phyloP scores from a whole-genome alignment of 225 moss, liverwort and hornwort genomes.

The Asterella californica region DNA sequence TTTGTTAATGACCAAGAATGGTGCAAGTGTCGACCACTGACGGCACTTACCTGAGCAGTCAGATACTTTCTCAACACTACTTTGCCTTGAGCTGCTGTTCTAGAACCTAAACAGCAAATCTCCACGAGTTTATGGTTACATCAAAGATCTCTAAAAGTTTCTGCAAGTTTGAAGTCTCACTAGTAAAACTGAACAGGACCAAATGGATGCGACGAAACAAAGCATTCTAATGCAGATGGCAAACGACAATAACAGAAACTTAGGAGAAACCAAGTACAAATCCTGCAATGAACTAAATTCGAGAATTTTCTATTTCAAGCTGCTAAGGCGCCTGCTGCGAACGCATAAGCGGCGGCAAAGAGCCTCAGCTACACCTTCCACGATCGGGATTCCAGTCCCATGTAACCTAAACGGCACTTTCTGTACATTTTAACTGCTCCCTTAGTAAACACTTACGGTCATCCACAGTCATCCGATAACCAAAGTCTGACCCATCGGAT shows the following conservation, averaged over 20 bases:
- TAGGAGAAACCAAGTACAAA: too few species aligned
- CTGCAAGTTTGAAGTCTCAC: background rate
- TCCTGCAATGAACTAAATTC: background rate
- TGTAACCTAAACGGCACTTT: background rate
- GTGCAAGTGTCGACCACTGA: background rate
- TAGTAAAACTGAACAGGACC: background rate
- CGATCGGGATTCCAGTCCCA: background rate
- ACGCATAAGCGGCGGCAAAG: background rate
- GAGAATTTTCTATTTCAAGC: too few species aligned
- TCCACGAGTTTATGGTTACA: background rate
- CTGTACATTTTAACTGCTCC: background rate
- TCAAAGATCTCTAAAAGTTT: background rate
- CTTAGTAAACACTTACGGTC: constrained; percentile 47
- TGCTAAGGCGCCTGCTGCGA: background rate
- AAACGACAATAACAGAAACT: too few species aligned
- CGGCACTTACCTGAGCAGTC: constrained; percentile 56
- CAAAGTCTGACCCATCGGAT: constrained; percentile 89
- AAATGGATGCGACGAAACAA: background rate
- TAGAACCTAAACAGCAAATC: constrained; percentile 57
- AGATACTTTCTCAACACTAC: constrained; percentile 73
- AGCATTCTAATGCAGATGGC: too few species aligned
- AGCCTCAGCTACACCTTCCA: background rate
- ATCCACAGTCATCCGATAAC: constrained; percentile 89
- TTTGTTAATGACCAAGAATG: background rate
- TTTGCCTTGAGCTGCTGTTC: constrained; percentile 76